A percentile compares a stretch with the other conserved stretches of the same genome.
Evolutionary conservation across 306 rosid species (phyloP).

Genomic region (Bauhinia variegata): DNA sequence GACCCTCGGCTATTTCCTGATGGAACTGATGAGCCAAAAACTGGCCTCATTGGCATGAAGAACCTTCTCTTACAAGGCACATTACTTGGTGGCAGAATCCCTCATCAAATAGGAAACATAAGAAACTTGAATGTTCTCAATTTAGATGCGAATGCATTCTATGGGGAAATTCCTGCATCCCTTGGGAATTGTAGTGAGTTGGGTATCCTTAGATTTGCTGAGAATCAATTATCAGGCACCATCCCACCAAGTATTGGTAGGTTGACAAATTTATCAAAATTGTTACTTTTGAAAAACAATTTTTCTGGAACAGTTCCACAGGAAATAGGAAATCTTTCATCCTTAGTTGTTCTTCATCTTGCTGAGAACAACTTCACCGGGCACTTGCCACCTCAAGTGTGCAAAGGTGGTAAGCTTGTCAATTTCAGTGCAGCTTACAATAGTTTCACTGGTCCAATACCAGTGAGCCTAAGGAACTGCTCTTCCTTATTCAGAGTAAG

Average conservation of each 20-base stretch:
- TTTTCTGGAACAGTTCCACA: conserved; percentile 52
- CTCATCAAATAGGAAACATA: conserved; percentile 60
- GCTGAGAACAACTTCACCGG: conserved; percentile 62
- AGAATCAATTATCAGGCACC: conserved; percentile 50
- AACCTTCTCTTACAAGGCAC: conserved; percentile 53
- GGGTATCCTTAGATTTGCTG: conserved; percentile 38
- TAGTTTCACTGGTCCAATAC: conserved; percentile 59
- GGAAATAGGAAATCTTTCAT: conserved; percentile 54
- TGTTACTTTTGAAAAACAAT: conserved; percentile 39
- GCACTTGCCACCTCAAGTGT: conserved; percentile 56
- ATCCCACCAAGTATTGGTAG: conserved; percentile 50
- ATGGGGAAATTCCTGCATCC: conserved; percentile 55
- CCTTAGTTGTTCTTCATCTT: conserved; percentile 50
- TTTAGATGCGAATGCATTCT: conserved; percentile 42
- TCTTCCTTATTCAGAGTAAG: conserved; percentile 49
- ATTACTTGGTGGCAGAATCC: conserved; percentile 45
- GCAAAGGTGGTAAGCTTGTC: conserved; percentile 51
- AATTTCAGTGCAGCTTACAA: conserved; percentile 55
- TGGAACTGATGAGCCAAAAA: conserved; percentile 29
- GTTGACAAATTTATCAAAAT: conserved; percentile 45
- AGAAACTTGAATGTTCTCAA: conserved; percentile 45
- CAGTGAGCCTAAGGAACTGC: conserved; percentile 51
- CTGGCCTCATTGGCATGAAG: conserved; percentile 44
- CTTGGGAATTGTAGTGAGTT: conserved; percentile 53
- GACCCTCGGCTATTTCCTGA: conserved; percentile 56